Base-by-base conservation (phyloP, 1,284 basidiomycete genomes). In the Pseudozyma sp. region DNA sequence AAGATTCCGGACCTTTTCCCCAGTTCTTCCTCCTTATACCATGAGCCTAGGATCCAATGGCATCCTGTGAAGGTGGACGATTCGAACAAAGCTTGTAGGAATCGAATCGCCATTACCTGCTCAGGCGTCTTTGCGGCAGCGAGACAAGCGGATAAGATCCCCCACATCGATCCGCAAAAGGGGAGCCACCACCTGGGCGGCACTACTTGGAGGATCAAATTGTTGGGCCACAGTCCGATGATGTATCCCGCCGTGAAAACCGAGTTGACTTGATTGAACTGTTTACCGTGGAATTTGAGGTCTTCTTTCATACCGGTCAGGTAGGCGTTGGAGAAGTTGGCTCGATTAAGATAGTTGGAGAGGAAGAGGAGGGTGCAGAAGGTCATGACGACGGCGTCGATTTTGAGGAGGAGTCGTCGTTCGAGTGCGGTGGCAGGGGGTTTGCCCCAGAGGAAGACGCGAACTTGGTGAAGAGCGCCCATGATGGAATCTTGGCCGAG, bases 251-350 rank as follows among this genome's bases (percentile, higher is more conserved):
- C 76, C 13, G 80, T 82, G 67, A 84, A 86, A 68, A 81, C 80
- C 16, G 82, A 84, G 89, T 90, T 83, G 69, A 84, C 83, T 73
- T 83, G 83, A 76, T 92, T 92, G 81, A 89, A 90, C 66, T 93
- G 88, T 45, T 89, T 91, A 36, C 91, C 91, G 52, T 87, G 85
- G 89, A 93, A 90, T 64, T 88, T 78, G 38, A 93, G 87, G 49
- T 92, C 91, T 84, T 93, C 91, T 74, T 89, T 90, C 92, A 94
- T 92, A 4, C 92, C 92, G 5, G 91, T 92, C 16, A 93, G 91
- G 83, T 92, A 92, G 52, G 67, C 68, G 53, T 75, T 75, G 52
- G 43, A 36, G 48, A 79, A 79, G 63, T 78, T 78, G 47, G 69
- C 61, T 9, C 77, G 52, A 44, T 78, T 78, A 47, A 79, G 64